Evolutionary conservation across 2,329 filamentous ascomycete species (phyloP).

Genomic region (Zymoseptoria tritici): DNA sequence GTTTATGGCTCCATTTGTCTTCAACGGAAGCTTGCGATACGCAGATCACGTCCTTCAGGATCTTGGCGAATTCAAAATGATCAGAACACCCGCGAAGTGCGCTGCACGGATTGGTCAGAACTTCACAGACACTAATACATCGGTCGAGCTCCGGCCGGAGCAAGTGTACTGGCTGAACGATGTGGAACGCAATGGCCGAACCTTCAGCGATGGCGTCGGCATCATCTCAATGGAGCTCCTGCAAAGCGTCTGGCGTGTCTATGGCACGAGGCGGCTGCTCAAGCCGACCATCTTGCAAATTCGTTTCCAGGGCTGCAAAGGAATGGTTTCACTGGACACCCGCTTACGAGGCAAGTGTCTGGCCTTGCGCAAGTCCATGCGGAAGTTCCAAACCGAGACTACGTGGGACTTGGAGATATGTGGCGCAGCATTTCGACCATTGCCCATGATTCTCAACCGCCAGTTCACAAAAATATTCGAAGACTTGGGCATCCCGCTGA

Average conservation of each 20-base stretch:
- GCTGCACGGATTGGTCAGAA: constrained; percentile 56
- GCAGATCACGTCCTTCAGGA: constrained; percentile 37
- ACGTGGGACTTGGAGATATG: constrained; percentile 61
- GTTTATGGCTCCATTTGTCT: constrained; percentile 50
- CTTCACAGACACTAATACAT: constrained; percentile 66
- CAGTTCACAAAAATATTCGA: constrained; percentile 82
- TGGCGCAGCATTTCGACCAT: constrained; percentile 57
- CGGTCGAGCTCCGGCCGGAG: constrained; percentile 44
- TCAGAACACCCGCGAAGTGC: constrained; percentile 50
- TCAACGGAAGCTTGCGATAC: neutral
- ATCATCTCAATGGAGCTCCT: constrained; percentile 59
- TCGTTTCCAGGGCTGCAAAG: constrained; percentile 65
- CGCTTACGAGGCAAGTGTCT: constrained; percentile 52
- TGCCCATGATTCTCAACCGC: constrained; percentile 66
- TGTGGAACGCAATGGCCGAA: constrained; percentile 47
- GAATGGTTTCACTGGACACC: constrained; percentile 66
- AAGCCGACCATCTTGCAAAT: constrained; percentile 66
- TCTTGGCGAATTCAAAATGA: constrained; percentile 45
- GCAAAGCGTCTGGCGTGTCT: constrained; percentile 50
- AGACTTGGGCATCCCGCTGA: constrained; percentile 56
- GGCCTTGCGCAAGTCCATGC: constrained; percentile 65
- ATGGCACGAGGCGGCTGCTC: constrained; percentile 41
- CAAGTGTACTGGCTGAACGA: constrained; percentile 40
- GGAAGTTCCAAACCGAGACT: constrained; percentile 60
- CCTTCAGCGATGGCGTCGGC: constrained; percentile 75